phyloP scores from a whole-genome alignment of 371 early-diverging fungal species.

The Zopfochytrium polystomum region DNA sequence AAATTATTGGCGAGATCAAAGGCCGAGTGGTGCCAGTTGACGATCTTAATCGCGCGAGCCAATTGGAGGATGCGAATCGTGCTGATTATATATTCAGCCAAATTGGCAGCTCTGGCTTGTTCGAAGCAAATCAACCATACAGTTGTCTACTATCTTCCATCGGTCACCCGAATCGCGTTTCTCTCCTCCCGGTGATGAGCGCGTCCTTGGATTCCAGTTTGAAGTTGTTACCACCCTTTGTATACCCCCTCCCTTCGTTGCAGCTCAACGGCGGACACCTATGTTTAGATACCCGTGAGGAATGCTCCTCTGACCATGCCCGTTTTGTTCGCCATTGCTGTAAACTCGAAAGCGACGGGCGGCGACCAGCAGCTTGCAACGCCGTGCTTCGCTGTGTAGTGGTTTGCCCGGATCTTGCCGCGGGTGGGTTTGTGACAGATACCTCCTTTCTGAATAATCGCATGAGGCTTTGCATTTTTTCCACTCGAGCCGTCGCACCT shows the following conservation, averaged over 20 bases:
- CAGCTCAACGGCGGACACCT: constrained; percentile 2
- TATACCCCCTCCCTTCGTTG: constrained; percentile 6
- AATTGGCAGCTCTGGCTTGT: neutral
- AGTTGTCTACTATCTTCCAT: constrained; percentile 5
- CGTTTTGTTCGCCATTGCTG: constrained; percentile 10
- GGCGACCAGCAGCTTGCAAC: neutral
- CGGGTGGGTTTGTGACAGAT: neutral
- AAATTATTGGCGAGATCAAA: constrained; percentile 11
- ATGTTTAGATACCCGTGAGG: constrained; percentile 7
- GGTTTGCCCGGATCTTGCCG: neutral
- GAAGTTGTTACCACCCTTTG: constrained; percentile 11
- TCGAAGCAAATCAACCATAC: neutral
- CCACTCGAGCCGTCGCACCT: neutral
- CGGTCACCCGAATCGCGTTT: neutral
- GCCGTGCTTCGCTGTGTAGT: constrained; percentile 5
- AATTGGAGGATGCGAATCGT: constrained; percentile 1
- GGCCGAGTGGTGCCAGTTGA: neutral
- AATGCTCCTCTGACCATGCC: constrained; percentile 6
- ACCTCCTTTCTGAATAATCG: constrained; percentile 4
- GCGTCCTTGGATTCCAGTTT: neutral
- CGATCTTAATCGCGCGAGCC: neutral
- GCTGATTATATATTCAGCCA: neutral
- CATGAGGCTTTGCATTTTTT: constrained; percentile 6
- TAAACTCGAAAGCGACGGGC: neutral
- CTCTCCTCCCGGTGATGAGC: constrained; percentile 2